Evolutionary conservation across 352 stramenopile species (phyloP).

Genomic region (Globisporangium carolinianum): DNA sequence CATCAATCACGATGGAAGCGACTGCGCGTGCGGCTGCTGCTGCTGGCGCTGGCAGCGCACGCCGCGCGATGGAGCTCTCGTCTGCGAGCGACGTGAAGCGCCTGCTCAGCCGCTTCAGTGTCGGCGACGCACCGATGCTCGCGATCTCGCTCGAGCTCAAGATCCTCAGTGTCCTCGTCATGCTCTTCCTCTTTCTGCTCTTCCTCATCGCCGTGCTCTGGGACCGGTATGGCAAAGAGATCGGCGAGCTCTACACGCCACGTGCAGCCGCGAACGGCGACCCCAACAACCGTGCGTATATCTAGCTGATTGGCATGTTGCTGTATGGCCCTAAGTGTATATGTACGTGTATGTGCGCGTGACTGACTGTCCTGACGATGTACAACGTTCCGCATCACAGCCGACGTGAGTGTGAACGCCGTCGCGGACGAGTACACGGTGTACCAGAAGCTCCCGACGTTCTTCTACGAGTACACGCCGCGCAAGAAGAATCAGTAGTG

Average conservation of each 20-base stretch:
- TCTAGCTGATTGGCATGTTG: not conserved
- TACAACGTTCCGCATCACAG: not conserved
- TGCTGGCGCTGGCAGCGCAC: conserved; percentile 3
- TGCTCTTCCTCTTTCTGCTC: conserved; percentile 73
- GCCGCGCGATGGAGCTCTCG: conserved; percentile 13
- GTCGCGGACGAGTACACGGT: conserved; percentile 76
- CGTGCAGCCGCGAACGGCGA: conserved; percentile 18
- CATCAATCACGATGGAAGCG: conserved; percentile 4
- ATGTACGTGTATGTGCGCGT: conserved; percentile 1
- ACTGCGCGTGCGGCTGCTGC: conserved; percentile 14
- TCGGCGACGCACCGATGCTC: conserved; percentile 20
- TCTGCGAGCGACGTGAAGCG: conserved; percentile 18
- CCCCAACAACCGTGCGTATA: conserved; percentile 14
- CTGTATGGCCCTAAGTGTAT: conserved; percentile 2
- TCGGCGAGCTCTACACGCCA: conserved; percentile 71
- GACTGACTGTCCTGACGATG: too few relatives aligned
- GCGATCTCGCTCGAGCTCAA: conserved; percentile 57
- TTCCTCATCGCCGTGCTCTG: conserved; percentile 80
- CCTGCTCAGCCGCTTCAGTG: conserved; percentile 9
- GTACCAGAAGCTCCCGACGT: conserved; percentile 82
- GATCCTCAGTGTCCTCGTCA: conserved; percentile 49
- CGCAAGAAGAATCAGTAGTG: conserved; percentile 43
- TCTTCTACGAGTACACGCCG: conserved; percentile 85
- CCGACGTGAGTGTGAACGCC: conserved; percentile 57
- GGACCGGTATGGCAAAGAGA: conserved; percentile 81